Conservation (phyloP, 495 filamentous ascomycete genomes). For the Neurospora africana region DNA sequence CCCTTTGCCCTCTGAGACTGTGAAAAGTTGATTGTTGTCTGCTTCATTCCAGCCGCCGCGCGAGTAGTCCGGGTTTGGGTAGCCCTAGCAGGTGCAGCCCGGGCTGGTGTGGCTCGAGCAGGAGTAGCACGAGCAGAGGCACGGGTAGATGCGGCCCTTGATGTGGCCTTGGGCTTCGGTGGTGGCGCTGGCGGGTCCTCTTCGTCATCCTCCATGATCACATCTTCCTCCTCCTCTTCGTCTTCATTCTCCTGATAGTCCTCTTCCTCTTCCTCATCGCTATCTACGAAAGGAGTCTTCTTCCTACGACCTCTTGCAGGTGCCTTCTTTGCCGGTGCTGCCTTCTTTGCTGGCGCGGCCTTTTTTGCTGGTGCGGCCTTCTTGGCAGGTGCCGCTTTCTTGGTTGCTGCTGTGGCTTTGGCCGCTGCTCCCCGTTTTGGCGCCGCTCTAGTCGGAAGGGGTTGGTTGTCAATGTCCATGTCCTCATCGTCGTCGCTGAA, state of each 20-base stretch:
- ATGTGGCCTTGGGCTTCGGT: conserved; percentile 1
- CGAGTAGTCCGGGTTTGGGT: conserved; percentile 32
- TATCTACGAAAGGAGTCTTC: conserved; percentile 44
- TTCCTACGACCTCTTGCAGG: conserved; percentile 35
- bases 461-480: conserved; percentile 24
- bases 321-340: conserved; percentile 25
- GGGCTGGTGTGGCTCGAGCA: conserved; percentile 6
- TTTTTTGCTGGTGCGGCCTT: conserved; percentile 35
- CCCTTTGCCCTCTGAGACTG: conserved; percentile 43
- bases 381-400: conserved; percentile 29
- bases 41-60: conserved; percentile 30
- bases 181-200: conserved; percentile 33
- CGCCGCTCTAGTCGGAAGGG: conserved; percentile 17
- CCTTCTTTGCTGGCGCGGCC: conserved; percentile 27
- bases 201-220: conserved; percentile 53
- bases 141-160: neutral
- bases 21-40: conserved; percentile 68
- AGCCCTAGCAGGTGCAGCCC: conserved; percentile 17
- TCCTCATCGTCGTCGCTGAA: conserved; percentile 27
- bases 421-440: conserved; percentile 26
- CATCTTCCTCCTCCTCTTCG: conserved; percentile 51
- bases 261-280: conserved; percentile 52
- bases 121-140: conserved; percentile 12
- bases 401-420: conserved; percentile 29
- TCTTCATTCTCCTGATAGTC: conserved; percentile 55